Evolutionary conservation across 2,329 filamentous ascomycete species (phyloP), one percentile per base, ranked within the genome.

Genomic region (Neofusicoccum sp.): DNA sequence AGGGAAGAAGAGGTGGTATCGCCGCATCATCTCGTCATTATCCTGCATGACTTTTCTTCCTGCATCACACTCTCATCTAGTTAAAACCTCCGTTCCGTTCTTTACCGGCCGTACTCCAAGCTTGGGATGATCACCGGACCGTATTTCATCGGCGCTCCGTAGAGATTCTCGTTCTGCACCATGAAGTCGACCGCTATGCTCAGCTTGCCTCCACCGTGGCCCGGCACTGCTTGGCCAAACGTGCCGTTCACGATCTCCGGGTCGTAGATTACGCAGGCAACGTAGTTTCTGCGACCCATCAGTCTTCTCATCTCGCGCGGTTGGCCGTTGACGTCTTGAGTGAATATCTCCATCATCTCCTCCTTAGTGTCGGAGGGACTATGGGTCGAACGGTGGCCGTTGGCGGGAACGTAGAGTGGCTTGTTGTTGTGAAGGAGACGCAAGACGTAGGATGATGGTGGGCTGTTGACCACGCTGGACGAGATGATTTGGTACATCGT

Each of bases 281-380:
- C 88, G 73, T 98, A 99, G 74, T 97, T 98, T 64, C 95, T 84
- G 45, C 94, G 84, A 0, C 90, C 92, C 93, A 99, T 99, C 58
- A 99, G 85, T 72, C 94, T 91, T 80, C 93, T 93, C 73, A 93
- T 83, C 76, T 97, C 94, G 50, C 93, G 85, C 0, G 88, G 83
- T 39, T 87, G 82, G n/a, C 95, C 94, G 61, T 89, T 92, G 14
- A 95, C 92, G 70, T 99, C 95, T 6, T 89, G 91, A 71, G 95
- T 92, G 84, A 99, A 99, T 68, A 99, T 96, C 81, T 99, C 95
- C 91, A 99, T 96, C 95, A 99, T 99, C 78, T 99, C 95, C 77
- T 99, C 95, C 78, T 99, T 98, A 50, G 95, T 99, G 75, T 99
- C 95, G 1, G 89, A 89, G 1, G 90, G 88, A 67, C 86, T 85